Evolutionary conservation across 306 rosid genomes (phyloP), one percentile per base, ranked within the genome.

Genomic region (Cucurbita argyrosperma): DNA sequence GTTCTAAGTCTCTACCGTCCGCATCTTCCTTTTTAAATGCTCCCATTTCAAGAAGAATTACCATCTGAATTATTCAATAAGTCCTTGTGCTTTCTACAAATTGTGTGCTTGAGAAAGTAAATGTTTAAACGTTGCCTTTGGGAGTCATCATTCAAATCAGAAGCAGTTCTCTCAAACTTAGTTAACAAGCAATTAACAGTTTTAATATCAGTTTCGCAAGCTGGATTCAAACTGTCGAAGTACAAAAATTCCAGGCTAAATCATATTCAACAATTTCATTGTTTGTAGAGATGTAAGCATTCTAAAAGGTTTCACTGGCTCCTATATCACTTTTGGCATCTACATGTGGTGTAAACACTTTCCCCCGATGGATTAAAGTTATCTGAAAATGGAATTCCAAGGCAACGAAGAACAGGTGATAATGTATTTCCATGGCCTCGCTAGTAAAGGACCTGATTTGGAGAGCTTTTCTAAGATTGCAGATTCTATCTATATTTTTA

Each of bases 11-110:
- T 79, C 23, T 42, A 14, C 67, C 81, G 73, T 84, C 85, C 50
- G 76, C 38, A 75, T 74, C 71, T 59, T 76, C 57, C 83, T 75
- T 72, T 87, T 79, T 56, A 76, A 80, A 57, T 73, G 58, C 51
- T 42, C 61, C 75, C 38, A 56, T 84, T 84, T 65, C 63, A 75
- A 78, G 82, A 74, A 75, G 82, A 78, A 58, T 74, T 82, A 8
- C 54, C 72, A 46, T 54, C 84, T 62, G 81, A 65, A 13, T 74
- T 81, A 82, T 82, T 79, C 40, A 76, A 62, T 46, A 82, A 61
- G 50, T 80, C 93, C 81, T 77, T 86, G 88, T 89, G 90, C 78
- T 89, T 87, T 81, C 96, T 88, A 59, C 59, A 77, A 82, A 85
- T 86, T 15, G 97, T 87, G 78, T 84, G 88, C 77, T 83, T 87